Conservation (phyloP, 2,329 filamentous ascomycete species). For the Penicillium hesseltinei region DNA sequence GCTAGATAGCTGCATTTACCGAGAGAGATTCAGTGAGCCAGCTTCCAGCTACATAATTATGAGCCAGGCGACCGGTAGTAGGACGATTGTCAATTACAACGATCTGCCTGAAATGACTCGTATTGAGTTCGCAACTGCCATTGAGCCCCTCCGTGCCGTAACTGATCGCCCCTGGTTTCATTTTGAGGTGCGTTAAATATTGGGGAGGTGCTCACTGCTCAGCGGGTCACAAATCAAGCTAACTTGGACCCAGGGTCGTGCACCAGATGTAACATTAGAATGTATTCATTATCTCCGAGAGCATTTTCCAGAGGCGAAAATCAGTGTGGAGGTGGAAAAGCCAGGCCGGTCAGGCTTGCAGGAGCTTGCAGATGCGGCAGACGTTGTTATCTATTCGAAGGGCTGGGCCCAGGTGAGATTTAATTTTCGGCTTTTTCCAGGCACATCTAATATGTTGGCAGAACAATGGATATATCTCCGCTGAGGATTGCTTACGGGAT, state of each 20-base stretch:
- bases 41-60: slow-evolving; percentile 70
- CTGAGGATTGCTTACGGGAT: slow-evolving; percentile 52
- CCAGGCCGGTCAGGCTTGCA: slow-evolving; percentile 60
- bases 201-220: not conserved
- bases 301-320: slow-evolving; percentile 44
- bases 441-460: slow-evolving; percentile 8
- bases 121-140: slow-evolving; percentile 57
- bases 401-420: slow-evolving; percentile 64
- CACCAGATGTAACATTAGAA: slow-evolving; percentile 58
- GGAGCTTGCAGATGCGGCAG: slow-evolving; percentile 60
- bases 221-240: not conserved
- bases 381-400: slow-evolving; percentile 72
- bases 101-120: slow-evolving; percentile 65
- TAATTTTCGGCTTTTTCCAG: too few species aligned
- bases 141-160: slow-evolving; percentile 37
- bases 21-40: slow-evolving; percentile 53
- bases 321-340: slow-evolving; percentile 74
- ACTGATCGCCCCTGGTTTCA: slow-evolving; percentile 59
- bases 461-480: slow-evolving; percentile 44
- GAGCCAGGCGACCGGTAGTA: slow-evolving; percentile 57
- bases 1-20: slow-evolving; percentile 59
- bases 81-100: slow-evolving; percentile 71
- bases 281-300: slow-evolving; percentile 59
- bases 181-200: slow-evolving; percentile 56
- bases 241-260: slow-evolving; percentile 54